Evolutionary conservation across 768 basidiomycete genomes (phyloP).

Genomic region (Ramaria rubella): DNA sequence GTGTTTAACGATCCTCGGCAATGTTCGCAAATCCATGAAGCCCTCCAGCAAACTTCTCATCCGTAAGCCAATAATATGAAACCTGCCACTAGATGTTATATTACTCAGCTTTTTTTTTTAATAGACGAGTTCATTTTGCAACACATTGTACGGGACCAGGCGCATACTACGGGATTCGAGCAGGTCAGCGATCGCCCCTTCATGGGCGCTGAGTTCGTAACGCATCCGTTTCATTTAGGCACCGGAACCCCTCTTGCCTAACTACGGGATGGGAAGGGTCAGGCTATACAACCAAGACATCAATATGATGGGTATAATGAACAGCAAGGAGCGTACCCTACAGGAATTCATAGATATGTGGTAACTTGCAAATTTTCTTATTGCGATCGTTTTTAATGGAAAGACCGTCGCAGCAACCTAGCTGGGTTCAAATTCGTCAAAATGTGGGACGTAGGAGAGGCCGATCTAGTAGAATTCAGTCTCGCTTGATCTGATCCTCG

Average conservation of each 20-base stretch:
- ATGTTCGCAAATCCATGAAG: constrained; percentile 31
- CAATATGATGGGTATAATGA: constrained; percentile 38
- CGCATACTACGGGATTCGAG: neutral
- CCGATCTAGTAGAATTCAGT: constrained; percentile 14
- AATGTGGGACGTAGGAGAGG: constrained; percentile 32
- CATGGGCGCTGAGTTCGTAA: neutral
- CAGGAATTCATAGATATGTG: constrained; percentile 34
- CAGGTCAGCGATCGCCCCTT: neutral
- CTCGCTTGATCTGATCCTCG: too few species aligned
- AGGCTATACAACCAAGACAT: constrained; percentile 39
- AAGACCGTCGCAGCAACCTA: constrained; percentile 1
- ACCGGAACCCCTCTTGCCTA: constrained; percentile 41
- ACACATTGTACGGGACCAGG: constrained; percentile 16
- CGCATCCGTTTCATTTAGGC: constrained; percentile 19
- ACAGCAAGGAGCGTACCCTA: constrained; percentile 38
- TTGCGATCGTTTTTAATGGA: neutral
- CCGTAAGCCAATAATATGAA: constrained; percentile 25
- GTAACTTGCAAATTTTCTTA: constrained; percentile 13
- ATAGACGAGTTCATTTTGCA: constrained; percentile 35
- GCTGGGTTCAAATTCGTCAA: constrained; percentile 33
- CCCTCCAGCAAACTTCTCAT: constrained; percentile 31
- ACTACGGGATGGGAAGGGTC: constrained; percentile 38
- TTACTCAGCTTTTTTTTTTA: neutral
- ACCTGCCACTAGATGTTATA: neutral
- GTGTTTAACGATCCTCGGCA: constrained; percentile 30